A percentile compares a stretch with the other conserved stretches of the same genome.
These are phyloP conservation scores for Arxiozyma telluris DNA, from an alignment of 1,139 yeast genomes.

Conservation along the genomic window DNA sequence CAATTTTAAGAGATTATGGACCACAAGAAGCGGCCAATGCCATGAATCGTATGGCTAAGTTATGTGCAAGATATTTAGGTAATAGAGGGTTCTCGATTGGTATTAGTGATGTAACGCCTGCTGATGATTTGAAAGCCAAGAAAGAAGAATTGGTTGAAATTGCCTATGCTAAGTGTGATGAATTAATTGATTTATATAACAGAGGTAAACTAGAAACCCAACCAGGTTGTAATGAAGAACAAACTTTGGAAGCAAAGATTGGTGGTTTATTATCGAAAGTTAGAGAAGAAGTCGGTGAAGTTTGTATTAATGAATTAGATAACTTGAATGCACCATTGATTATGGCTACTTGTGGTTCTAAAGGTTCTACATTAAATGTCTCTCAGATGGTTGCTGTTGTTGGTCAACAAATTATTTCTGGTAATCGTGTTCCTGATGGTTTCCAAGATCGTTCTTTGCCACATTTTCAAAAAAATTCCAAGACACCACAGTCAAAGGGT, in stretches of 20 bases:
- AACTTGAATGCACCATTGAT: slow-evolving; percentile 90
- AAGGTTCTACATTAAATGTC: slow-evolving; percentile 94
- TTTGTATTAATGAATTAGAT: slow-evolving; percentile 86
- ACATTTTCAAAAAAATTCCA: slow-evolving; percentile 90
- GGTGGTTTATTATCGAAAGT: slow-evolving; percentile 94
- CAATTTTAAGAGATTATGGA: slow-evolving; percentile 90
- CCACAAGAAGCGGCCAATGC: slow-evolving; percentile 92
- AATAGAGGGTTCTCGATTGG: slow-evolving; percentile 96
- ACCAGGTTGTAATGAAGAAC: slow-evolving; percentile 98
- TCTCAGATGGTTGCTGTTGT: slow-evolving; percentile 99
- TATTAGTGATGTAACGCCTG: slow-evolving; percentile 95
- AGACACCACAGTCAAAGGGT: slow-evolving; percentile 96
- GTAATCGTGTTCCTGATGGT: slow-evolving; percentile 99
- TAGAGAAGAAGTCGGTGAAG: slow-evolving; percentile 98
- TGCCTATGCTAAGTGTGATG: slow-evolving; percentile 90
- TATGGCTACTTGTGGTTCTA: slow-evolving; percentile 99
- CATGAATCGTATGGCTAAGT: slow-evolving; percentile 97
- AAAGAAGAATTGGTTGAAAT: slow-evolving; percentile 86
- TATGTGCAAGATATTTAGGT: slow-evolving; percentile 91
- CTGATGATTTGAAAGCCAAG: slow-evolving; percentile 58
- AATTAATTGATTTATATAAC: slow-evolving; percentile 68
- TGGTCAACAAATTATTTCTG: slow-evolving; percentile 97
- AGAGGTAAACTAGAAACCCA: slow-evolving; percentile 92
- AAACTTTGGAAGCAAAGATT: slow-evolving; percentile 93
- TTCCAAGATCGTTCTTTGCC: slow-evolving; percentile 98